These are phyloP conservation scores for Thermothelomyces thermophilus DNA, from an alignment of 2,329 filamentous ascomycete genomes.

Conservation along the genomic window DNA sequence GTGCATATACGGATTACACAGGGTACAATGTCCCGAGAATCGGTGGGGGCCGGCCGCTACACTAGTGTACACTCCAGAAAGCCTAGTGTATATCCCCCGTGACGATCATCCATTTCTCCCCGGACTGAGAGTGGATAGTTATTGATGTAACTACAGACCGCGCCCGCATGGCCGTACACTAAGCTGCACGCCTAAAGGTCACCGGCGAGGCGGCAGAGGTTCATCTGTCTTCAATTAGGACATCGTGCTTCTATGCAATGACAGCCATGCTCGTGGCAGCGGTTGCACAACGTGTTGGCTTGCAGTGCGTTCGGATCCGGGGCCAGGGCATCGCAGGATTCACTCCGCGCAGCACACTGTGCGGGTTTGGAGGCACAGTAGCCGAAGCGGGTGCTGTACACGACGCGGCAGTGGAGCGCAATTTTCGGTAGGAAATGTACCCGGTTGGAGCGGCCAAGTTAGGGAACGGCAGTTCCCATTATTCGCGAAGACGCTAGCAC, in stretches of 20 bases:
- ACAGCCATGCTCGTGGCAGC: neutral
- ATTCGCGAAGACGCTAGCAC: too few species aligned
- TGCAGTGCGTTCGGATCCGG: neutral
- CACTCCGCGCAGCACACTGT: neutral
- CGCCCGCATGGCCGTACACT: too few species aligned
- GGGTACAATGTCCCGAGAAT: too few species aligned
- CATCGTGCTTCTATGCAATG: neutral
- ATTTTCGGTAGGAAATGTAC: neutral
- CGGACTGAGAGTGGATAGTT: neutral
- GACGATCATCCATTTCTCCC: neutral
- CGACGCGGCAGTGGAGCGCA: neutral
- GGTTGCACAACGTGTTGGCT: neutral
- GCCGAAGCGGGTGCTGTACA: neutral
- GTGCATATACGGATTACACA: too few species aligned
- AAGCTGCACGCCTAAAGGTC: too few species aligned
- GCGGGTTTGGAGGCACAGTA: neutral
- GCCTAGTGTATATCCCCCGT: neutral
- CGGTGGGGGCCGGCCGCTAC: too few species aligned
- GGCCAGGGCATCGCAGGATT: neutral
- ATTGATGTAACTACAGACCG: too few species aligned
- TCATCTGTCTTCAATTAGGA: neutral
- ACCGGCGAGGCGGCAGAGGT: neutral
- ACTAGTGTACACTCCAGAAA: too few species aligned
- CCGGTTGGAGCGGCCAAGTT: neutral
- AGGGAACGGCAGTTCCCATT: neutral